These are phyloP conservation scores for Penicillium griseofulvum DNA, from an alignment of 2,329 filamentous ascomycete species.

Conservation along the genomic window DNA sequence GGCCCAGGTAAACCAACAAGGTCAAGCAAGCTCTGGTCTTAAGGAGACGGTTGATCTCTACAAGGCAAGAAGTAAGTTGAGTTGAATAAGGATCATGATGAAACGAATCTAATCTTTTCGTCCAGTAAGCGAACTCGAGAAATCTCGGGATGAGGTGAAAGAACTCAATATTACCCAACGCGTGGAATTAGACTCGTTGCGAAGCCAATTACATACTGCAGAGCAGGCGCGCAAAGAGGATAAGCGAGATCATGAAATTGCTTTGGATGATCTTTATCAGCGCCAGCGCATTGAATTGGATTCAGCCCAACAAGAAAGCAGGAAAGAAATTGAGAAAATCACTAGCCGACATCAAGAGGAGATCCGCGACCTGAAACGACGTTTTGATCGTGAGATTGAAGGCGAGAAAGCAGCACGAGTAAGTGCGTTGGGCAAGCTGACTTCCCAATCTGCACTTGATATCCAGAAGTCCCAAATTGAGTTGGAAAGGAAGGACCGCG, in stretches of 20 bases:
- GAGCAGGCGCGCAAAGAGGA: conserved; percentile 53
- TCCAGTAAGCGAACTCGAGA: conserved; percentile 59
- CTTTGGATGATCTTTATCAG: conserved; percentile 52
- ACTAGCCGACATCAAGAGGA: conserved; percentile 65
- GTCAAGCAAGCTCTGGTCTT: conserved; percentile 64
- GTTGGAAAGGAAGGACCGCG: conserved; percentile 54
- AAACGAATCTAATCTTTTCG: not conserved
- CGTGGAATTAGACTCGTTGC: conserved; percentile 65
- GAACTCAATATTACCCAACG: conserved; percentile 57
- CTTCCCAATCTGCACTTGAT: conserved; percentile 35
- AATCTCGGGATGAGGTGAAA: conserved; percentile 50
- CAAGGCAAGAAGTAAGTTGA: conserved; percentile 67
- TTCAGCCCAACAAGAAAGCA: conserved; percentile 41
- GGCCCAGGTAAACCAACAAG: conserved; percentile 67
- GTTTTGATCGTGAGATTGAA: conserved; percentile 64
- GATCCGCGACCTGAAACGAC: conserved; percentile 62
- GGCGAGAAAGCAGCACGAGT: conserved; percentile 52
- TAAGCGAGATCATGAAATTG: conserved; percentile 51
- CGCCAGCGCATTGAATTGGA: conserved; percentile 51
- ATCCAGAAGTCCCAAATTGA: conserved; percentile 45
- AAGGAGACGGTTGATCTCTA: conserved; percentile 73
- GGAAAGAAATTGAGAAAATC: conserved; percentile 57
- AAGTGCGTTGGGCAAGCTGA: conserved; percentile 41
- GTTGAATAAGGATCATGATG: not conserved
- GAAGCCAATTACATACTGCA: conserved; percentile 50